Conservation (phyloP, 345 rosid genomes). For the Carallia pectinifolia region DNA sequence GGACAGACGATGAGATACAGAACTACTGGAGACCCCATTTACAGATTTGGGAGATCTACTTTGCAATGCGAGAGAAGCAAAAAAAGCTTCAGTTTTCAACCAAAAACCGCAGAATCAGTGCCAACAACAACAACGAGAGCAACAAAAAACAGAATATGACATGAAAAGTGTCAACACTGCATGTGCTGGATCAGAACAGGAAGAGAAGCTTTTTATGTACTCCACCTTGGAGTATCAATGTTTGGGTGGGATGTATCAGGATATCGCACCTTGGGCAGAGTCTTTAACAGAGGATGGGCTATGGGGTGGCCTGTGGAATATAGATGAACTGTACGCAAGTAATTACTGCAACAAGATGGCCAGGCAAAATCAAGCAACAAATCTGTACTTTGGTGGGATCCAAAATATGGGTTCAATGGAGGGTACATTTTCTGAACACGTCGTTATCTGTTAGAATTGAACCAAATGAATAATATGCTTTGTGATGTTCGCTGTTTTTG, state of each 20-base stretch:
- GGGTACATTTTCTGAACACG: too few relatives aligned
- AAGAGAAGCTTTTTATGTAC: background rate
- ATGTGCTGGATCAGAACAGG: background rate
- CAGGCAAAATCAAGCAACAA: background rate
- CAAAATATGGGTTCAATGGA: too few relatives aligned
- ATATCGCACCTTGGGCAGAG: background rate
- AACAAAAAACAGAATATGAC: background rate
- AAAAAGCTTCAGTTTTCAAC: background rate
- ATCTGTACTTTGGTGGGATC: too few relatives aligned
- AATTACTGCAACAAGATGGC: background rate
- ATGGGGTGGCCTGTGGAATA: slow-evolving; percentile 19
- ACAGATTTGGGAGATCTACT: background rate
- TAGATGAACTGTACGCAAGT: background rate
- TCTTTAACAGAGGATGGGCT: background rate
- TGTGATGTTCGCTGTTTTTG: too few relatives aligned
- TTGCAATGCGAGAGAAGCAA: background rate
- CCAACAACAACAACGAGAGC: background rate
- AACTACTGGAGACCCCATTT: background rate
- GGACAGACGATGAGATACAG: background rate
- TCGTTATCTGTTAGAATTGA: too few relatives aligned
- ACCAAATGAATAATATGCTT: too few relatives aligned
- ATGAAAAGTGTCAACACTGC: background rate
- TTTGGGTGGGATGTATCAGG: background rate
- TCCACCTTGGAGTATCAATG: background rate
- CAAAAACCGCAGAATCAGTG: background rate